Evolutionary conservation across 83 land plant genomes (phyloP).

Genomic region (Diphasiastrum complanatum): DNA sequence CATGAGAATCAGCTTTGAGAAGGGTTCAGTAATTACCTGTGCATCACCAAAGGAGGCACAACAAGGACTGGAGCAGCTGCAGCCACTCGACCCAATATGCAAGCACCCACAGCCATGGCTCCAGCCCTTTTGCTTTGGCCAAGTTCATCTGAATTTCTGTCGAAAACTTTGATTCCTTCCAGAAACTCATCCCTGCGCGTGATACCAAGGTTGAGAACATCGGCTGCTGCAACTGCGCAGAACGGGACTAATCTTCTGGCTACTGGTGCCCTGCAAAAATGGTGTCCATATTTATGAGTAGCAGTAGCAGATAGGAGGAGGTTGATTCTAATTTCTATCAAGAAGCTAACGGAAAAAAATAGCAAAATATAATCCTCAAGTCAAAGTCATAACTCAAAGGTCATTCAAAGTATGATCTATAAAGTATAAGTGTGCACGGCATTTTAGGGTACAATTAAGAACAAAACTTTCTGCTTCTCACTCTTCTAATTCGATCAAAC

Average conservation of each 20-base stretch:
- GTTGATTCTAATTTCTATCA: too few species aligned
- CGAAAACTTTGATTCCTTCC: constrained; percentile 31
- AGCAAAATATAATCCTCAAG: too few species aligned
- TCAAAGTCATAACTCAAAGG: too few species aligned
- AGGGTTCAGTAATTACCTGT: constrained; percentile 14
- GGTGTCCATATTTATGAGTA: too few species aligned
- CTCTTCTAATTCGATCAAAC: not conserved
- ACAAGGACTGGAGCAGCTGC: constrained; percentile 35
- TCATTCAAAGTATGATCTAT: too few species aligned
- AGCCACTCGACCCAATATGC: constrained; percentile 27
- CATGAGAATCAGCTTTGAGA: not conserved
- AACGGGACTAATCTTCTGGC: constrained; percentile 27
- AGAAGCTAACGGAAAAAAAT: too few species aligned
- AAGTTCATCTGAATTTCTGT: constrained; percentile 19
- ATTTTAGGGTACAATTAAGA: too few species aligned
- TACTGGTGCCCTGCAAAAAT: constrained; percentile 25
- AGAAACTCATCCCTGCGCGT: constrained; percentile 32
- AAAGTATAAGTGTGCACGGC: too few species aligned
- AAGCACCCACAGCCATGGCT: constrained; percentile 31
- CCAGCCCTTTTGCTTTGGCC: constrained; percentile 28
- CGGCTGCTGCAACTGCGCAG: constrained; percentile 38
- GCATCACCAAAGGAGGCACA: constrained; percentile 32
- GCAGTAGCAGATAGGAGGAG: too few species aligned
- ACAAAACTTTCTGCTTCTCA: not conserved
- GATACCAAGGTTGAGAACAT: constrained; percentile 29